These are phyloP conservation scores for Diddensiella caesifluorescens DNA, from an alignment of 805 yeast species.

Conservation along the genomic window DNA sequence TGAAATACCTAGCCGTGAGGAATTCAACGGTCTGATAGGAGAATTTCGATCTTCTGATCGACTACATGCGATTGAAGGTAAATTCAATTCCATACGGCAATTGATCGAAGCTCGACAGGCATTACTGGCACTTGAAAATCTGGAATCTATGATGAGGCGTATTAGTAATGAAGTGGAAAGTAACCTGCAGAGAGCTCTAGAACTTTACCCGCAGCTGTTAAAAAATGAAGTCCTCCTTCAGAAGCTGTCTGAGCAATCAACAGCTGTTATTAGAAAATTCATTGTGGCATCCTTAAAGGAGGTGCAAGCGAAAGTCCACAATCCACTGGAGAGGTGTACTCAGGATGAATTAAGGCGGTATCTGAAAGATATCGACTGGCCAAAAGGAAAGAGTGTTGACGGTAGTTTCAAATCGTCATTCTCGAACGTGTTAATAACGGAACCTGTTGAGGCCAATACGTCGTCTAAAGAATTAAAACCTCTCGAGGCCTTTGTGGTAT, in stretches of 20 bases:
- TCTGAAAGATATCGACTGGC: conserved; percentile 12
- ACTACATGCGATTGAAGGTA: no score
- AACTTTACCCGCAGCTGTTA: neutral
- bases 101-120: no score
- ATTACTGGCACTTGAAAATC: no score
- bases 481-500: conserved; percentile 35
- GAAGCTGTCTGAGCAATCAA: no score
- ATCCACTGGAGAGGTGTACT: neutral
- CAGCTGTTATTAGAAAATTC: no score
- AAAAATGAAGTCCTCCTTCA: no score
- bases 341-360: conserved; percentile 5
- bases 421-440: conserved; percentile 4
- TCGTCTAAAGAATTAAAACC: conserved; percentile 13
- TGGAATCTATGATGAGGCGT: no score
- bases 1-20: neutral
- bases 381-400: conserved; percentile 5
- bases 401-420: conserved; percentile 6
- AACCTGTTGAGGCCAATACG: neutral
- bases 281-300: no score
- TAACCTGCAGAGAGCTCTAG: no score
- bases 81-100: no score
- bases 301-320: no score
- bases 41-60: neutral
- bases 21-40: neutral
- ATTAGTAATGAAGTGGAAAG: no score